phyloP scores from a whole-genome alignment of 164 flowering plant species.

The Vitis rupestris region DNA sequence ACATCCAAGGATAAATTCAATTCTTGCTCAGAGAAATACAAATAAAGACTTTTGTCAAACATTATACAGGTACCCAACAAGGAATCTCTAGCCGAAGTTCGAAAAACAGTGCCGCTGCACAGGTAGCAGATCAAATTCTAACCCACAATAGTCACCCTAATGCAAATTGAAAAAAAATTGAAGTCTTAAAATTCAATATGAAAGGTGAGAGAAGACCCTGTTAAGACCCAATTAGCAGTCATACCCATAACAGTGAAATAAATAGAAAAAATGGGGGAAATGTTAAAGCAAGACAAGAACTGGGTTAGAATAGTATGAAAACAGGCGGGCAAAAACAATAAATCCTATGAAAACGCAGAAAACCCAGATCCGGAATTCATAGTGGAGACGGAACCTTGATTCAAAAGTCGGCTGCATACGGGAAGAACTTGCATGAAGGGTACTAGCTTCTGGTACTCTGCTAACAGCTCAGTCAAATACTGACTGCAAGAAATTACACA shows the following conservation, averaged over 20 bases:
- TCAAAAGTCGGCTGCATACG: slow-evolving; percentile 5
- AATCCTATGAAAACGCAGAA: too few species aligned
- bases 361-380: not conserved
- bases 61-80: not conserved
- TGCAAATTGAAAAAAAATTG: not conserved
- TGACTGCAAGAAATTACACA: not conserved
- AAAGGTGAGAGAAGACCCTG: not conserved
- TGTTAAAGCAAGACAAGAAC: too few species aligned
- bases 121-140: not conserved
- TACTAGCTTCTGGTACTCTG: slow-evolving; percentile 6
- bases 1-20: too few species aligned
- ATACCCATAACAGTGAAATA: too few species aligned
- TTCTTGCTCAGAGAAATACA: too few species aligned
- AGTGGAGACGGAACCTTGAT: slow-evolving; percentile 2
- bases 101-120: not conserved
- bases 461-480: slow-evolving; percentile 7
- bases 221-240: too few species aligned
- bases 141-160: not conserved
- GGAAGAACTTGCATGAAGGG: slow-evolving; percentile 5
- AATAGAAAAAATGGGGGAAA: too few species aligned
- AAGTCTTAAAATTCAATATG: not conserved
- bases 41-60: not conserved
- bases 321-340: not conserved
- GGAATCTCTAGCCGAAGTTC: not conserved
- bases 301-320: not conserved